These are phyloP conservation scores for Cytospora chrysosperma DNA, from an alignment of 2,329 filamentous ascomycete genomes.

Conservation along the genomic window DNA sequence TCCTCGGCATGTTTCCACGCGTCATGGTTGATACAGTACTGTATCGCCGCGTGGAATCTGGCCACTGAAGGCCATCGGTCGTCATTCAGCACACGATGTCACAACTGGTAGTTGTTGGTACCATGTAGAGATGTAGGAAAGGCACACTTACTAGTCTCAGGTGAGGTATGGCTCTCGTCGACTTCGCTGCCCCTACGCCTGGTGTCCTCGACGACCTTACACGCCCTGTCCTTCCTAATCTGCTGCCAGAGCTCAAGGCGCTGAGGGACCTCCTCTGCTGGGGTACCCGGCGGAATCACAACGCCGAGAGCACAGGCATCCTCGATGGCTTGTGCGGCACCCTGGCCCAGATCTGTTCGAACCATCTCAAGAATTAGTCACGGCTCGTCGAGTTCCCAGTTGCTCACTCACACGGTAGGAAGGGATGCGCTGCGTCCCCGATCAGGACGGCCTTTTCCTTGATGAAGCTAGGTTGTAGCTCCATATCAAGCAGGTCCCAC, in stretches of 20 bases:
- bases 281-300: conserved; percentile 6
- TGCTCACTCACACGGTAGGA: conserved; percentile 27
- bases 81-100: not conserved
- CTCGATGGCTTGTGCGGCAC: conserved; percentile 23
- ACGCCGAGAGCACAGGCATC: conserved; percentile 16
- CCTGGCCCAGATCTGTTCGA: conserved; percentile 20
- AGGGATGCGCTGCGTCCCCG: conserved; percentile 29
- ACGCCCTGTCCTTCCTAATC: conserved; percentile 10
- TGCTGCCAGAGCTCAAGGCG: conserved; percentile 20
- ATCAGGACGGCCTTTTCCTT: conserved; percentile 29
- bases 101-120: not conserved
- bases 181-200: conserved; percentile 3
- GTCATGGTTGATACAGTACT: conserved; percentile 17
- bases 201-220: conserved; percentile 5
- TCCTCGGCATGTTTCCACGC: conserved; percentile 18
- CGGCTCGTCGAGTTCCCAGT: not conserved
- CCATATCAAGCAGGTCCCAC: conserved; percentile 22
- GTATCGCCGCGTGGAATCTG: conserved; percentile 9
- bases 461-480: conserved; percentile 23
- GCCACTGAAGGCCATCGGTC: not conserved
- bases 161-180: conserved; percentile 4
- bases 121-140: no score
- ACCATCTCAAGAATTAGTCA: not conserved
- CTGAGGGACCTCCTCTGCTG: conserved; percentile 1
- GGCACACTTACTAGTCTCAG: conserved; percentile 11